These are phyloP conservation scores for Alternaria novae-zelandiae DNA, from an alignment of 2,329 filamentous ascomycete genomes.

Conservation along the genomic window DNA sequence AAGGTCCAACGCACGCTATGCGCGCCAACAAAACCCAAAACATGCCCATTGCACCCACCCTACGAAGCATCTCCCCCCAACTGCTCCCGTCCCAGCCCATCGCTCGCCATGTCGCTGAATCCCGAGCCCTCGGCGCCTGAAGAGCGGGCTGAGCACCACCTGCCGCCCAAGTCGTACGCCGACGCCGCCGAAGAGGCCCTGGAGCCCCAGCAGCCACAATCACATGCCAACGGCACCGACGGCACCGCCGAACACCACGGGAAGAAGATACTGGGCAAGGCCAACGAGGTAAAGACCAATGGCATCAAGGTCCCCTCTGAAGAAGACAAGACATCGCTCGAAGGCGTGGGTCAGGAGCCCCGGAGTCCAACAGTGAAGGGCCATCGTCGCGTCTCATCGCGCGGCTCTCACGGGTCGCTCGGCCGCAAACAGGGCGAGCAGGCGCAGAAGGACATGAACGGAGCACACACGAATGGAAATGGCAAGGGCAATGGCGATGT, in stretches of 20 bases:
- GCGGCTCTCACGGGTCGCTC: constrained; percentile 40
- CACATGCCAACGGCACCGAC: constrained; percentile 29
- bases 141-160: constrained; percentile 47
- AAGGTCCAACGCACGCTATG: constrained; percentile 27
- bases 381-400: constrained; percentile 38
- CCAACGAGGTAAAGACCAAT: constrained; percentile 18
- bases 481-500: constrained; percentile 54
- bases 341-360: constrained; percentile 44
- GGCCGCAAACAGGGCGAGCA: constrained; percentile 37
- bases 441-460: constrained; percentile 45
- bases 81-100: constrained; percentile 5
- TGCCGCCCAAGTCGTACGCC: constrained; percentile 53
- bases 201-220: constrained; percentile 29
- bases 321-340: constrained; percentile 27
- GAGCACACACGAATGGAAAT: constrained; percentile 49
- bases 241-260: constrained; percentile 16
- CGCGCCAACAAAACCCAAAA: constrained; percentile 28
- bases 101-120: constrained; percentile 49
- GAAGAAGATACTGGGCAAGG: constrained; percentile 11
- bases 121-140: constrained; percentile 50
- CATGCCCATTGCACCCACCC: constrained; percentile 6
- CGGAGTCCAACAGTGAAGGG: constrained; percentile 39
- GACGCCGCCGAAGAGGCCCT: constrained; percentile 49
- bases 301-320: constrained; percentile 16
- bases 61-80: constrained; percentile 1